Evolutionary conservation across 2,329 filamentous ascomycete species (phyloP).

Genomic region (Penicillium sp.): DNA sequence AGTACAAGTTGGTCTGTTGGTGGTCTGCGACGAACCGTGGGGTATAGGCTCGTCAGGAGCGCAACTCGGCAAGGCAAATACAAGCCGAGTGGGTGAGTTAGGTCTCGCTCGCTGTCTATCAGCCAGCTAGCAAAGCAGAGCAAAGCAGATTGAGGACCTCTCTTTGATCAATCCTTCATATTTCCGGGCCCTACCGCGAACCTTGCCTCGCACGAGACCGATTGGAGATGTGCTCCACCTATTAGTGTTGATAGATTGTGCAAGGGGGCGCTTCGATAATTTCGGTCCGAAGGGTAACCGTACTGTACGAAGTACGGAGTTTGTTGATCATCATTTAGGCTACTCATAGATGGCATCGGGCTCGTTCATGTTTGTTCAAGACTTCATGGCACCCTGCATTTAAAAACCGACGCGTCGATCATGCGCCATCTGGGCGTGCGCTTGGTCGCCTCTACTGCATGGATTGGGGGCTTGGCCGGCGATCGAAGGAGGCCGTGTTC

Average conservation of each 20-base stretch:
- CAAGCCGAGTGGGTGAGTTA: background rate
- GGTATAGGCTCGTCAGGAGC: background rate
- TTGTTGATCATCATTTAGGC: background rate
- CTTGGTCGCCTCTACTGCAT: background rate
- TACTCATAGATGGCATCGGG: background rate
- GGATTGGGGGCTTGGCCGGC: background rate
- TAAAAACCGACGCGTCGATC: conserved; percentile 15
- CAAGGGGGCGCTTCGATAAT: background rate
- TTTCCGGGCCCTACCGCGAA: background rate
- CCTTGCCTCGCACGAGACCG: background rate
- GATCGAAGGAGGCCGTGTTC: background rate
- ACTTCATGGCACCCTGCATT: conserved; percentile 5
- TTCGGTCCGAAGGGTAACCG: background rate
- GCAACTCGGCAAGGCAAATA: background rate
- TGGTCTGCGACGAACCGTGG: background rate
- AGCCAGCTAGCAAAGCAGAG: background rate
- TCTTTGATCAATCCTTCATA: conserved; percentile 2
- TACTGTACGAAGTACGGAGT: background rate
- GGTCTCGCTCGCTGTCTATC: background rate
- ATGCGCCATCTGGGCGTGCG: background rate
- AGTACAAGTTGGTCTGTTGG: background rate
- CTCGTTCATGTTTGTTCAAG: background rate
- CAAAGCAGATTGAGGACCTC: background rate
- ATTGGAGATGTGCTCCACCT: background rate
- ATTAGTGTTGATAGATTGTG: background rate